Conservation (phyloP, 768 basidiomycete genomes). For the Boletus subcaerulescens region DNA sequence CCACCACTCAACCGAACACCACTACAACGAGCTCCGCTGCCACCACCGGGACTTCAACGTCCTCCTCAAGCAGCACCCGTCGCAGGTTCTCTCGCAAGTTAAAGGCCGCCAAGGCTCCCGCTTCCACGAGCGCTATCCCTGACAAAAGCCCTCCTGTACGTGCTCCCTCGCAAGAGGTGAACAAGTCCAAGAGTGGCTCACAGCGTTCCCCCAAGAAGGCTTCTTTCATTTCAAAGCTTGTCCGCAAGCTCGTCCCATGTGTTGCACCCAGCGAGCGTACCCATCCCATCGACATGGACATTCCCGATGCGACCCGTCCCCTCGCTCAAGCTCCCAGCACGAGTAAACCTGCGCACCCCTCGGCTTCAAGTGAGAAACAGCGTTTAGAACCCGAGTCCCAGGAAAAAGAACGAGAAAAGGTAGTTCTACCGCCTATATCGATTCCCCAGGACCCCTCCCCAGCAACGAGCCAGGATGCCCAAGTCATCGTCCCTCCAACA, state of each 20-base stretch:
- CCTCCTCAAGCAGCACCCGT: constrained; percentile 15
- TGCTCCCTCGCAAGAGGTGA: constrained; percentile 32
- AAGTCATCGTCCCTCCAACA: constrained; percentile 46
- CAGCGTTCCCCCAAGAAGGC: constrained; percentile 39
- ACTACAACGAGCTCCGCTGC: constrained; percentile 23
- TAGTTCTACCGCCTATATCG: constrained; percentile 23
- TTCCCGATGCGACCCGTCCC: constrained; percentile 19
- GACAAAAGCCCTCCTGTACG: constrained; percentile 33
- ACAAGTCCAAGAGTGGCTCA: constrained; percentile 35
- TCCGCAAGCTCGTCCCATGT: constrained; percentile 66
- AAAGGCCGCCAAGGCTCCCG: constrained; percentile 18
- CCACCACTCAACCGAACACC: constrained; percentile 41
- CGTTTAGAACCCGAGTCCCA: constrained; percentile 20
- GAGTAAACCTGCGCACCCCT: constrained; percentile 20
- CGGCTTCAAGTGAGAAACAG: constrained; percentile 30
- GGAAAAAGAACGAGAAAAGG: constrained; percentile 38
- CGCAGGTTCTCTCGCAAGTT: constrained; percentile 33
- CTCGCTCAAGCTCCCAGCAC: constrained; percentile 17
- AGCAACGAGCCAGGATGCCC: constrained; percentile 28
- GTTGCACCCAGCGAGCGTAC: constrained; percentile 48
- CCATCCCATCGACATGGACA: constrained; percentile 45
- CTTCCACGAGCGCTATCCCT: constrained; percentile 16
- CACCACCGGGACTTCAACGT: constrained; percentile 21
- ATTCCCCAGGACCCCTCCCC: constrained; percentile 22
- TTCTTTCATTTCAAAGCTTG: constrained; percentile 57